phyloP scores from a whole-genome alignment of 2,329 filamentous ascomycete species.

The Ophiostoma tasmaniense region DNA sequence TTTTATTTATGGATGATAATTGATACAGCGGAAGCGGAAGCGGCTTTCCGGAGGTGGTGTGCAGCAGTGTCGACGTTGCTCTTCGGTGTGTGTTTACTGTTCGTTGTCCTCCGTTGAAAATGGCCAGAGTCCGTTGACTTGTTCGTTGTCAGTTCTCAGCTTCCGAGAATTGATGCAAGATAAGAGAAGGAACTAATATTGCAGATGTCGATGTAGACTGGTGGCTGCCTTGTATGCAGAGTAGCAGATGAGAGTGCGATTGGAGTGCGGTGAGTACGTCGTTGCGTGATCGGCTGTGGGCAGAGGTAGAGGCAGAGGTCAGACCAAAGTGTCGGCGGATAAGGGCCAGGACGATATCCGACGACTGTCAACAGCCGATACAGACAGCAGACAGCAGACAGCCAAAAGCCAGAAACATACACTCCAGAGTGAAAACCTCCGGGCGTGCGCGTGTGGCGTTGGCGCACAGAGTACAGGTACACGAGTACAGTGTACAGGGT shows the following conservation, averaged over 20 bases:
- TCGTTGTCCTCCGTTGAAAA: not conserved
- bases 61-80: not conserved
- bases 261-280: not conserved
- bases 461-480: not conserved
- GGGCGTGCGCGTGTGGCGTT: constrained; percentile 1
- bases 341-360: not conserved
- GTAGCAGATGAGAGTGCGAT: not conserved
- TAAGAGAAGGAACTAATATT: not conserved
- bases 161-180: not conserved
- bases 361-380: not conserved
- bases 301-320: not conserved
- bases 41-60: constrained; percentile 5
- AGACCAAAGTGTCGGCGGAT: not conserved
- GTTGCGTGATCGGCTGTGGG: not conserved
- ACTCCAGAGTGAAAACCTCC: not conserved
- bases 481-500: not conserved
- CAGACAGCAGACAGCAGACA: not conserved
- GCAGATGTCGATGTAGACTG: not conserved
- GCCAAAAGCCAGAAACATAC: not conserved
- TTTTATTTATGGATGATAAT: not conserved
- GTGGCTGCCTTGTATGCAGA: not conserved
- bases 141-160: not conserved
- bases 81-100: not conserved
- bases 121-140: not conserved
- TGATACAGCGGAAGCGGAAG: not conserved